Evolutionary conservation across 768 basidiomycete species (phyloP), one percentile per base, ranked within the genome.

Genomic region (Termitomyces sp.): DNA sequence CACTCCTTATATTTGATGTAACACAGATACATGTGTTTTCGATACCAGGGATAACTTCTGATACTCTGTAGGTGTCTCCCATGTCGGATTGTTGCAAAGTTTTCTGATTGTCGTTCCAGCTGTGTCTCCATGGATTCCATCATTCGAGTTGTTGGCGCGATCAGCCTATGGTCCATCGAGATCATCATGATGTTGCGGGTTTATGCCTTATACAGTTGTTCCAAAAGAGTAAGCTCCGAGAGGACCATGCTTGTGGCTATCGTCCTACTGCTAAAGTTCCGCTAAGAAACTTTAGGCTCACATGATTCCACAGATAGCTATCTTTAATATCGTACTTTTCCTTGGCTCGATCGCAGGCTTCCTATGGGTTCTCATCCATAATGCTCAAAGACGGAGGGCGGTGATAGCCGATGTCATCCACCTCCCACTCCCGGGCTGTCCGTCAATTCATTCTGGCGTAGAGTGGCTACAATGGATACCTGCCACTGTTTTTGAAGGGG

Each of bases 111-210:
- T 29, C 22, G 18, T 20, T 16, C 22, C 39, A 79, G 79, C 37
- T 80, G 78, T 56, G 66, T 79, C 16, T 74, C 70, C 2, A 75
- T 75, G 67, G 78, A 78, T 59, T 71, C 77, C 5, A 70, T 74
- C 18, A 77, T 70, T 31, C 72, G 77, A 4, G 63, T 78, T 10
- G 71, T 72, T 5, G 78, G 79, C 9, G 78, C 75, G 2, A 67
- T 79, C 29, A 74, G 72, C 34, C 65, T 81, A 8, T 80, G 79
- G 79, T 72, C 76, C 29, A 70, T 81, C 16, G 77, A 81, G 62
- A 76, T 80, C 16, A 67, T 79, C 56, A 77, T 81, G 75, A 77
- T 78, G 62, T 59, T 80, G 20, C 69, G 78, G 9, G 68, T 80
- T 26, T 79, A 79, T 58, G 76, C 76, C 0, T 57, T 81, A 12